Evolutionary conservation across 306 rosid genomes (phyloP).

Genomic region (Quercus suber): DNA sequence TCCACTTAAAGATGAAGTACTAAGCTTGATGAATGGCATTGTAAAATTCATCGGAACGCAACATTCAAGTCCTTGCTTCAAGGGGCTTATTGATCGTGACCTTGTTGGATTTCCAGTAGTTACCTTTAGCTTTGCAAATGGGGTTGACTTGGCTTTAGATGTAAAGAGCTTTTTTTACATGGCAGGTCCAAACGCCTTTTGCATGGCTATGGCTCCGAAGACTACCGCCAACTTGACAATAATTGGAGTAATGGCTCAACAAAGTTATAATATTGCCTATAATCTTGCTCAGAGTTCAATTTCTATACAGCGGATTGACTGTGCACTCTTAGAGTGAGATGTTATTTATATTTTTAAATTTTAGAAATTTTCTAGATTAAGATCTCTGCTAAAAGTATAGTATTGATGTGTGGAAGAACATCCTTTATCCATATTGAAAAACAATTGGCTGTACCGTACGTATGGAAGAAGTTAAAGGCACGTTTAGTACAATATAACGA

Average conservation of each 20-base stretch:
- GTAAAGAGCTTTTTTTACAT: not conserved
- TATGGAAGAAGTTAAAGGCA: too few relatives aligned
- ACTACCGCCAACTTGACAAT: not conserved
- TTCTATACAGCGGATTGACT: conserved; percentile 41
- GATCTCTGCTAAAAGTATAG: too few relatives aligned
- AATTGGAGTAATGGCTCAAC: conserved; percentile 39
- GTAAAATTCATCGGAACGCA: not conserved
- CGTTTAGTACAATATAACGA: too few relatives aligned
- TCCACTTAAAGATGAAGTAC: too few relatives aligned
- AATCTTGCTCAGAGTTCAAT: conserved; percentile 12
- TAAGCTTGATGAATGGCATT: not conserved
- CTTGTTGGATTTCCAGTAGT: too few relatives aligned
- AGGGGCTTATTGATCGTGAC: conserved; percentile 1
- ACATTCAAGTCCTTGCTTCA: conserved; percentile 24
- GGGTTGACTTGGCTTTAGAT: not conserved
- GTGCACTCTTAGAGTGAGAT: conserved; percentile 25
- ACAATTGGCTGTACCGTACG: too few relatives aligned
- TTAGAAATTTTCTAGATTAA: too few relatives aligned
- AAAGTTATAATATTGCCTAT: conserved; percentile 43
- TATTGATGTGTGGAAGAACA: too few relatives aligned
- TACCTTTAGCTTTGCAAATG: too few relatives aligned
- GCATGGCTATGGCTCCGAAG: conserved; percentile 27
- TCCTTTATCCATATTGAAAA: fast-evolving
- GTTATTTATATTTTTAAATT: too few relatives aligned
- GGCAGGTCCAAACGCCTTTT: not conserved